Conservation (phyloP, 1,284 basidiomycete species). For the Boletus smithii region DNA sequence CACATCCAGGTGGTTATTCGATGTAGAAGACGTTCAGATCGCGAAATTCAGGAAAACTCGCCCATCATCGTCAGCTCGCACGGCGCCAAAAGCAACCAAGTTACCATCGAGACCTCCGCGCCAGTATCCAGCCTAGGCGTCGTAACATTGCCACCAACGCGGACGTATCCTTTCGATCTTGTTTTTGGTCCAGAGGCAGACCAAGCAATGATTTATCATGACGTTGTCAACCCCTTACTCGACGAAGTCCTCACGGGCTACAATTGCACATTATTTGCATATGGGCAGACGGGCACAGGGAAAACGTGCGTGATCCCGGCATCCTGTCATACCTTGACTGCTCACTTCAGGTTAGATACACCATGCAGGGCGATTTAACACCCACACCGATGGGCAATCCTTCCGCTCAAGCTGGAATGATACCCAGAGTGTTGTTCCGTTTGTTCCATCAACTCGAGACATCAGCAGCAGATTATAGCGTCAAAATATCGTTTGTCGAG, state of each 20-base stretch:
- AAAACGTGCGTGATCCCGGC: constrained; percentile 81
- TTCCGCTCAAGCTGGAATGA: constrained; percentile 90
- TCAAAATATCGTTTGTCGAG: constrained; percentile 94
- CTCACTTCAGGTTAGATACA: constrained; percentile 57
- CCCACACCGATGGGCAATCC: constrained; percentile 86
- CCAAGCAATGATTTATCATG: constrained; percentile 90
- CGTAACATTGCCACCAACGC: constrained; percentile 63
- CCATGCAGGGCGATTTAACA: constrained; percentile 90
- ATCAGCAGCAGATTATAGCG: constrained; percentile 79
- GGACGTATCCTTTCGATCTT: constrained; percentile 88
- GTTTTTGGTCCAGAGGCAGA: constrained; percentile 98
- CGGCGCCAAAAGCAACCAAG: constrained; percentile 68
- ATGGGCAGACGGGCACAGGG: constrained; percentile 98
- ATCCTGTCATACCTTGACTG: constrained; percentile 3
- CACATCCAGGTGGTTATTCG: constrained; percentile 93
- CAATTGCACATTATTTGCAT: constrained; percentile 98
- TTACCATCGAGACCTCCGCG: constrained; percentile 75
- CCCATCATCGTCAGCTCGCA: constrained; percentile 78
- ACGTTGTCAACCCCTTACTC: constrained; percentile 91
- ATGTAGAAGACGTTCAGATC: constrained; percentile 77
- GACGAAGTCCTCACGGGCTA: constrained; percentile 93
- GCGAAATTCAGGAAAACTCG: constrained; percentile 77
- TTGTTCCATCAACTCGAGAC: constrained; percentile 88
- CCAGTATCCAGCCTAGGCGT: constrained; percentile 64
- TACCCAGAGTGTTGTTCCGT: constrained; percentile 92